Percentiles rank a stretch among this genome's conserved stretches.
Evolutionary conservation across 2,329 filamentous ascomycete genomes (phyloP).

Genomic region (Beauveria sp.): DNA sequence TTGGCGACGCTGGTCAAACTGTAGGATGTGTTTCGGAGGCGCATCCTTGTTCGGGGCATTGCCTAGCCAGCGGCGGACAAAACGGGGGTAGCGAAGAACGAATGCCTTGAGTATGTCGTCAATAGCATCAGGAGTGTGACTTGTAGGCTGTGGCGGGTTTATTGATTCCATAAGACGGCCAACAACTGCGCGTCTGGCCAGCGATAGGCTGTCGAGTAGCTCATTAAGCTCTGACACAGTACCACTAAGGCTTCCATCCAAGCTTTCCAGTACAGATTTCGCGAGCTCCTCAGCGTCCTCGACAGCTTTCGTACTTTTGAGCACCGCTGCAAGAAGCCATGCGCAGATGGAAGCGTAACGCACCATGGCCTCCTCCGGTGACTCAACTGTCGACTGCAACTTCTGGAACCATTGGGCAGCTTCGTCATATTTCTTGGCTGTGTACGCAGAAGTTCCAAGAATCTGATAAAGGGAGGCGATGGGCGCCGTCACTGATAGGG

Average conservation of each 20-base stretch:
- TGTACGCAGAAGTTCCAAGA: conserved; percentile 41
- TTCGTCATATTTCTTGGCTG: conserved; percentile 38
- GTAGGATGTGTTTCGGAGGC: conserved; percentile 48
- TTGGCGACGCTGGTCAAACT: conserved; percentile 54
- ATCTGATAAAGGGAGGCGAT: conserved; percentile 43
- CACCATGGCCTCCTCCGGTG: conserved; percentile 37
- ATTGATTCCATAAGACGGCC: conserved; percentile 33
- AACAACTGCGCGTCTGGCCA: conserved; percentile 46
- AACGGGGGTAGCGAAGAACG: conserved; percentile 51
- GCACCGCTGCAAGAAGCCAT: conserved; percentile 45
- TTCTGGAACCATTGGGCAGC: conserved; percentile 49
- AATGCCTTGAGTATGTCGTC: conserved; percentile 43
- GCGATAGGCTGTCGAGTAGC: conserved; percentile 48
- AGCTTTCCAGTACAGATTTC: conserved; percentile 40
- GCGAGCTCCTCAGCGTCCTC: conserved; percentile 35
- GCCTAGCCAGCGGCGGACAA: conserved; percentile 55
- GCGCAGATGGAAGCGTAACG: conserved; percentile 45
- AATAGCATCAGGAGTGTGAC: conserved; percentile 17
- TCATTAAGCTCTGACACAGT: conserved; percentile 53
- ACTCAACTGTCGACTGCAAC: conserved; percentile 30
- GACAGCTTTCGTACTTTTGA: conserved; percentile 35
- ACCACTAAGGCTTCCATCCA: conserved; percentile 54
- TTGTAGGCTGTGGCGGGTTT: conserved; percentile 14
- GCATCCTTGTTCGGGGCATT: conserved; percentile 44
- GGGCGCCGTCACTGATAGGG: conserved; percentile 33